Conservation (phyloP, 139 green algal species). For the Eudorina sp. region DNA sequence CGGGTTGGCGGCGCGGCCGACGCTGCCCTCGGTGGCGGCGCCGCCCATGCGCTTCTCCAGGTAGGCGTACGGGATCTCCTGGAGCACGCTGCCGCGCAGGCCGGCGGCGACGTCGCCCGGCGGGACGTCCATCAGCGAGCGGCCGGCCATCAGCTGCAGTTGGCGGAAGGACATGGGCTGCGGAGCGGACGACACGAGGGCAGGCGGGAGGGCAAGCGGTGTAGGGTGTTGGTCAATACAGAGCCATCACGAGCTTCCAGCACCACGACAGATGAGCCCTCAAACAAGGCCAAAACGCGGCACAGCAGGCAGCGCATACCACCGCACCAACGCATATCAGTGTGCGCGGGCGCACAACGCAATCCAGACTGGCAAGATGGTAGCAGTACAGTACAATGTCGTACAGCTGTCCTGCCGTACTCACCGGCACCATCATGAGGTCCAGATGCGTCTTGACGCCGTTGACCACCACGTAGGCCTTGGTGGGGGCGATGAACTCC, state of each 20-base stretch:
- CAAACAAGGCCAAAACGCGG: too few species aligned
- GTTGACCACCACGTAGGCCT: slow-evolving; percentile 79
- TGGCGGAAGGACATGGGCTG: slow-evolving; percentile 56
- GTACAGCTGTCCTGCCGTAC: neutral
- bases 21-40: slow-evolving; percentile 45
- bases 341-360: too few species aligned
- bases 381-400: too few species aligned
- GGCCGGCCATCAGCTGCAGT: slow-evolving; percentile 60
- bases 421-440: slow-evolving; percentile 63
- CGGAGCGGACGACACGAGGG: slow-evolving; percentile 3
- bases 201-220: neutral
- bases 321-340: too few species aligned
- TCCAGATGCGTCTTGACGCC: slow-evolving; percentile 81
- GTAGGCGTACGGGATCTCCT: slow-evolving; percentile 67
- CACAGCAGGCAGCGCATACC: too few species aligned
- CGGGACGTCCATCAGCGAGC: slow-evolving; percentile 46
- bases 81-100: slow-evolving; percentile 51
- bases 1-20: slow-evolving; percentile 33
- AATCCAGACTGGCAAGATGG: too few species aligned
- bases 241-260: too few species aligned
- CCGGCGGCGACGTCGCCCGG: slow-evolving; percentile 58
- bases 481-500: slow-evolving; percentile 79
- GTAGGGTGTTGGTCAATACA: too few species aligned
- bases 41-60: slow-evolving; percentile 62
- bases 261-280: too few species aligned